Percentiles rank a stretch among this genome's conserved stretches.
These are phyloP conservation scores for Amphichorda felina DNA, from an alignment of 2,329 filamentous ascomycete species.

Conservation along the genomic window DNA sequence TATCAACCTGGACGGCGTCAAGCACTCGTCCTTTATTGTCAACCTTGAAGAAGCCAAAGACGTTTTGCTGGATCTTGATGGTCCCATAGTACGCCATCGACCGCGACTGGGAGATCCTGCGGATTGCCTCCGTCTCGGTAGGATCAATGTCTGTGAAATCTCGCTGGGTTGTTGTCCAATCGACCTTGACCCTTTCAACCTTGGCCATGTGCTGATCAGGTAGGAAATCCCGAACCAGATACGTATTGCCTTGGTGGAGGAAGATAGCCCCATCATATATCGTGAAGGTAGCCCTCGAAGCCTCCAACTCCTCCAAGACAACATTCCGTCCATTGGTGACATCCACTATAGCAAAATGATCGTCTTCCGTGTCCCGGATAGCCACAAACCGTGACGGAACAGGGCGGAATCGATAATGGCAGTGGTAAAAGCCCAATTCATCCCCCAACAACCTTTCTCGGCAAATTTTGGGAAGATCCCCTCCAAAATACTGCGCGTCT, in stretches of 20 bases:
- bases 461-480: slow-evolving; percentile 59
- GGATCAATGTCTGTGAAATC: slow-evolving; percentile 94
- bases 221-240: slow-evolving; percentile 80
- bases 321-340: slow-evolving; percentile 70
- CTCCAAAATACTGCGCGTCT: slow-evolving; percentile 70
- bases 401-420: slow-evolving; percentile 78
- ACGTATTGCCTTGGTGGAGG: slow-evolving; percentile 88
- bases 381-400: slow-evolving; percentile 72
- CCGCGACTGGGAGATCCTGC: slow-evolving; percentile 49
- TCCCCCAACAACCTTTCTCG: slow-evolving; percentile 64
- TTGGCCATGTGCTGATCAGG: slow-evolving; percentile 72
- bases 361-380: slow-evolving; percentile 78
- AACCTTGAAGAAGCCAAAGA: slow-evolving; percentile 97
- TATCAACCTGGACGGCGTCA: slow-evolving; percentile 87
- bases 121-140: slow-evolving; percentile 79
- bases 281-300: slow-evolving; percentile 87
- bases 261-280: slow-evolving; percentile 97
- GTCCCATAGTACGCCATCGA: slow-evolving; percentile 73
- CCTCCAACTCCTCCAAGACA: slow-evolving; percentile 91
- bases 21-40: slow-evolving; percentile 76
- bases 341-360: slow-evolving; percentile 91
- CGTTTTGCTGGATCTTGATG: slow-evolving; percentile 76
- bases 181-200: slow-evolving; percentile 80
- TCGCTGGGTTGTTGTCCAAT: slow-evolving; percentile 89
- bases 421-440: slow-evolving; percentile 75